These are phyloP conservation scores for Erodium maritimum DNA, from an alignment of 345 rosid genomes.

Conservation along the genomic window DNA sequence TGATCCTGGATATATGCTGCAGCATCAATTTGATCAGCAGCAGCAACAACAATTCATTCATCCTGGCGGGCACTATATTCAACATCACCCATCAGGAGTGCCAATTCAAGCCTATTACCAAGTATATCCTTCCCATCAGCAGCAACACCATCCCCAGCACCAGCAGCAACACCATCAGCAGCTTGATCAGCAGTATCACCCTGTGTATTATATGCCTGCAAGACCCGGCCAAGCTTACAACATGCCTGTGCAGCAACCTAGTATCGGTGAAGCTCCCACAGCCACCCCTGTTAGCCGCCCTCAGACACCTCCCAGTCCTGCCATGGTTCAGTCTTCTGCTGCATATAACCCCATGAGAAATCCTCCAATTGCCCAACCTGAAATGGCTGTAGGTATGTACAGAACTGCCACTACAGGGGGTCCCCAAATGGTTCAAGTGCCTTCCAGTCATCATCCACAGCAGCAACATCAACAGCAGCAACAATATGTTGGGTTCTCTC, in stretches of 20 bases:
- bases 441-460: conserved; percentile 58
- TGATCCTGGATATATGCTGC: conserved; percentile 44
- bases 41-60: conserved; percentile 67
- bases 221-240: conserved; percentile 52
- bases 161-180: conserved; percentile 35
- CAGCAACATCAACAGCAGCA: conserved; percentile 12
- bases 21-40: conserved; percentile 41
- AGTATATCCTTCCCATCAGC: conserved; percentile 70
- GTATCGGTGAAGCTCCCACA: conserved; percentile 38
- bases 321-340: conserved; percentile 38
- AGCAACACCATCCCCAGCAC: conserved; percentile 23
- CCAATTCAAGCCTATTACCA: conserved; percentile 63
- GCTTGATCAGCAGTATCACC: conserved; percentile 79
- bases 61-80: conserved; percentile 54
- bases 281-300: conserved; percentile 33
- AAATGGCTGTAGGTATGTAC: conserved; percentile 59
- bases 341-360: conserved; percentile 44
- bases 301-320: conserved; percentile 46
- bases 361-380: conserved; percentile 48
- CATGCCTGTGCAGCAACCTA: conserved; percentile 49
- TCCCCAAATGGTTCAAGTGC: conserved; percentile 57
- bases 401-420: conserved; percentile 41
- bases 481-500: conserved; percentile 65
- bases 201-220: conserved; percentile 55
- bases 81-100: conserved; percentile 48